Evolutionary conservation across 2,329 filamentous ascomycete species (phyloP), one percentile per base, ranked within the genome.

Genomic region (Grosmannia clavigera): DNA sequence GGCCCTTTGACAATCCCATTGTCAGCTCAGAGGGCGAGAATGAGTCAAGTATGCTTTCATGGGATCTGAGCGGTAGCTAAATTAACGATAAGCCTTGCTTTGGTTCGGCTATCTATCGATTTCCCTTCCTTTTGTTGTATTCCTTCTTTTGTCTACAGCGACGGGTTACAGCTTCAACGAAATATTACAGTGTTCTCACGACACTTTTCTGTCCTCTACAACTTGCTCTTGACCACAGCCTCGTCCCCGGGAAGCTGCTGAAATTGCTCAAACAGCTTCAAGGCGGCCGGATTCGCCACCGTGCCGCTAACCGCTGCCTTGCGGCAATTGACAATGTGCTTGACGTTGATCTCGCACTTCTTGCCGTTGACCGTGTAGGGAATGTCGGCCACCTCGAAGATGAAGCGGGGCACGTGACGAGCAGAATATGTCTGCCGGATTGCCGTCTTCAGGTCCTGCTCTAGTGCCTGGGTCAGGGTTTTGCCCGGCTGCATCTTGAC

Each of bases 341-440:
- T 78, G 50, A 79, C 73, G 38, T 69, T 71, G 56, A 70, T 73
- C 69, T 74, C 72, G 33, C 77, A 72, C 62, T 77, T 77, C 66
- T 77, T 77, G 7, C 75, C 75, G 60, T 78, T 77, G 51, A 78
- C 72, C 11, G 75, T 77, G 25, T 72, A 70, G 0, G 74, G 74
- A 22, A 77, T 72, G 27, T 73, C 73, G 1, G 65, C 66, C 1
- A 74, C 70, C 22, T 70, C 64, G 14, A 75, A 62, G 11, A 76
- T 66, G 60, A 72, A 75, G 35, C 59, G 66, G 67, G 74, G 75
- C 33, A 77, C 74, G 64, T 77, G 74, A 10, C 74, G 65, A 3
- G 70, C 62, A 14, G 67, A 70, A 9, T 71, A 63, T 11, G 59
- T 64, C 40, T 31, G 46, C 58, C 65, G 58, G 43, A 73, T 71